Conservation (phyloP, 2,329 filamentous ascomycete species). For the Bimuria novae-zelandiae region DNA sequence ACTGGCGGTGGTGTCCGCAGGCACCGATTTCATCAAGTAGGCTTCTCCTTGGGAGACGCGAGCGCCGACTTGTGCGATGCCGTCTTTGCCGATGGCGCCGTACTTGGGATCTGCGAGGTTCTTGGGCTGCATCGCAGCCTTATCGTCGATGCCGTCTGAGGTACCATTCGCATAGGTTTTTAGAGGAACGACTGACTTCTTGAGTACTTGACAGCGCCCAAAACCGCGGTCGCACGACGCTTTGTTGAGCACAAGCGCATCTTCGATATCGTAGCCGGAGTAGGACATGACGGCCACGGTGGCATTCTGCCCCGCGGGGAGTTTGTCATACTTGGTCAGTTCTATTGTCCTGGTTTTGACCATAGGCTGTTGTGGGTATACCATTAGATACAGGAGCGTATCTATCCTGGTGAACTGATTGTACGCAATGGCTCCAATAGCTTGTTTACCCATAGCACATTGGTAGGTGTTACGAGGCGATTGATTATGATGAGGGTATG, state of each 20-base stretch:
- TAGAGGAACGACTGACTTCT: conserved; percentile 85
- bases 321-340: conserved; percentile 93
- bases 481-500: conserved; percentile 98
- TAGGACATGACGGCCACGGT: conserved; percentile 99
- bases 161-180: conserved; percentile 85
- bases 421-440: conserved; percentile 95
- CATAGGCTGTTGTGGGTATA: conserved; percentile 97
- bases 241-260: conserved; percentile 95
- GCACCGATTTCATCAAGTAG: conserved; percentile 88
- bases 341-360: conserved; percentile 97
- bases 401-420: conserved; percentile 98
- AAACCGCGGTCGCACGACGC: conserved; percentile 94
- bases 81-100: conserved; percentile 79
- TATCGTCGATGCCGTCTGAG: conserved; percentile 59
- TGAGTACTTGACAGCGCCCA: conserved; percentile 96
- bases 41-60: conserved; percentile 78
- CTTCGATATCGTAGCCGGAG: conserved; percentile 98
- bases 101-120: conserved; percentile 59
- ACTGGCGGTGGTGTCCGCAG: conserved; percentile 74
- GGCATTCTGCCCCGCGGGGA: conserved; percentile 94
- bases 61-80: conserved; percentile 84
- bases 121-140: conserved; percentile 37
- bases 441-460: conserved; percentile 99
- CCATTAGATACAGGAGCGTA: conserved; percentile 92
- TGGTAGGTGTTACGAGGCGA: conserved; percentile 98